Evolutionary conservation across 495 filamentous ascomycete genomes (phyloP).

Genomic region (Aspergillus taichungensis): DNA sequence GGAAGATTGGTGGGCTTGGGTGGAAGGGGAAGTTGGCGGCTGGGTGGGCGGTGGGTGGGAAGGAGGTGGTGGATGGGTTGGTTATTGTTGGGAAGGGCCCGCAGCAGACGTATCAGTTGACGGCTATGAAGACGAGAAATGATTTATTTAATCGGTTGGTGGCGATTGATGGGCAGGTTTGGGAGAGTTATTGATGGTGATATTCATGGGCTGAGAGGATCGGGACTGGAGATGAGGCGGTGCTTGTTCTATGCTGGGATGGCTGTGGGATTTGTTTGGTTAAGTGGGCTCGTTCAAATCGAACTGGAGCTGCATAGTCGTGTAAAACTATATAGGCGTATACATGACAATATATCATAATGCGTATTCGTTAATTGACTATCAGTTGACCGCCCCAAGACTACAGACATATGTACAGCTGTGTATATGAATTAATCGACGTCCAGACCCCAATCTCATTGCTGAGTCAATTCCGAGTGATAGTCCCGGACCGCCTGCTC

Average conservation of each 20-base stretch:
- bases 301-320: no score
- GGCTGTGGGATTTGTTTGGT: no score
- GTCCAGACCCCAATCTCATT: not conserved
- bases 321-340: no score
- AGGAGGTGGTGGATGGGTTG: slow-evolving; percentile 72
- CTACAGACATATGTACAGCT: no score
- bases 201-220: slow-evolving; percentile 7
- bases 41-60: slow-evolving; percentile 63
- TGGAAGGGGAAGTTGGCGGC: slow-evolving; percentile 85
- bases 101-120: slow-evolving; percentile 51
- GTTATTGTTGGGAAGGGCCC: slow-evolving; percentile 48
- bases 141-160: slow-evolving; percentile 81
- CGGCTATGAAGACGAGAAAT: slow-evolving; percentile 65
- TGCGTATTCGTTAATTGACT: no score
- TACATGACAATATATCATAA: no score
- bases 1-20: slow-evolving; percentile 76
- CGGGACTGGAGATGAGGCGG: slow-evolving; percentile 12
- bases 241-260: no score
- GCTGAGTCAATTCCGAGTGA: slow-evolving; percentile 23
- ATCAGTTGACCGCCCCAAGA: no score
- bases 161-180: slow-evolving; percentile 78
- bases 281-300: no score
- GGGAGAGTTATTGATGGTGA: slow-evolving; percentile 62
- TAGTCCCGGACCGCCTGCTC: slow-evolving; percentile 49
- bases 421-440: no score